Evolutionary conservation across 2,329 filamentous ascomycete genomes (phyloP), one percentile per base, ranked within the genome.

Genomic region (Macrophomina pseudophaseolina): DNA sequence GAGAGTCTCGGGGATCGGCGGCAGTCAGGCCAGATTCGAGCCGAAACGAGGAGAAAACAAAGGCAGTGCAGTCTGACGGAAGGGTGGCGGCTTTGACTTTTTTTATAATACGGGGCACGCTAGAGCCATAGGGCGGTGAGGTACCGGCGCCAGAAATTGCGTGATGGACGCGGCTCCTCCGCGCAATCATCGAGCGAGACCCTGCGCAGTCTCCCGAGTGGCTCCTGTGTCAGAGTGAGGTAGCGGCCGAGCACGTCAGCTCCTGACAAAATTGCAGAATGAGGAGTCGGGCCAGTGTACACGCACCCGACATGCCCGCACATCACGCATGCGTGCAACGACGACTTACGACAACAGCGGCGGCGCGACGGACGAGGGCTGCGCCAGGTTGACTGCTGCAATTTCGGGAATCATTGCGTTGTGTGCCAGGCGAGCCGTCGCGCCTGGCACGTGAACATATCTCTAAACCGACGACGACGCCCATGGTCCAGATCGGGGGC

Each of bases 191-290:
- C 51, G 32, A 48, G 40, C 30, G 38, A 56, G 30, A 48, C 56
- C 56, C 42, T 49, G 58, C 16, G n/a, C 40, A 33, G 58, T 42
- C 23, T 23, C 23, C 44, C 44, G 38, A 49, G 58, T 40, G 44
- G 58, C 58, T 62, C 58, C 42, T 49, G 58, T 62, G 58, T 62
- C 58, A 62, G 58, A 49, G 42, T 49, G 58, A 62, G 58, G 58
- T 23, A 64, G 53, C 44, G 53, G 30, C 62, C 11, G 51, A 65
- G 63, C 64, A 66, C 64, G 64, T 66, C 64, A 66, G 54, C 28
- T 42, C 46, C 23, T 12, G 64, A 18, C 44, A 23, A 11, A 52
- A 66, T 66, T 42, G 46, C 53, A 66, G 30, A 60, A 60, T 60
- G 44, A n/a, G 28, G 35, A 64, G 42, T 42, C 14, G 46, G 40